Conservation (phyloP, 2,329 filamentous ascomycete genomes). For the Hypoxylon sp. region DNA sequence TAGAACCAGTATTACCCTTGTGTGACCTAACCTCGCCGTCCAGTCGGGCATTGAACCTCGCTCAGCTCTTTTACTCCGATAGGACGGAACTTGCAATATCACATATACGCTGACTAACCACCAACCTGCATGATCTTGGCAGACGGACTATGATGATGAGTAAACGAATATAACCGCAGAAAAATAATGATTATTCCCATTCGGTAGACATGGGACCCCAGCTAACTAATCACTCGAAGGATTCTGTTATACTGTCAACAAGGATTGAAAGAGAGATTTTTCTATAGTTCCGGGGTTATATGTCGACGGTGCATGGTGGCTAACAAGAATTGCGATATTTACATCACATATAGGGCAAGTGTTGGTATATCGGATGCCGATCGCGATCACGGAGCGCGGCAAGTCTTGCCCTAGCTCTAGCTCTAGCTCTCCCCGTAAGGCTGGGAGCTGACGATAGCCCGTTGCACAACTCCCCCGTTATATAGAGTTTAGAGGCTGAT, state of each 20-base stretch:
- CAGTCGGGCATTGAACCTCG: not conserved
- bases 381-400: not conserved
- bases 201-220: not conserved
- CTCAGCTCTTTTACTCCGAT: constrained; percentile 1
- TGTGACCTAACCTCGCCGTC: not conserved
- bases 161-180: not conserved
- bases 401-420: not conserved
- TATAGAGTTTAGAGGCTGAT: constrained; percentile 11
- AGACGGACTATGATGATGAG: not conserved
- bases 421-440: not conserved
- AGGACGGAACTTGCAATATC: not conserved
- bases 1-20: not conserved
- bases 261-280: not conserved
- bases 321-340: not conserved
- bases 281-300: too few relatives aligned
- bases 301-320: too few relatives aligned
- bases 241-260: constrained; percentile 1
- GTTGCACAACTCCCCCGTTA: not conserved
- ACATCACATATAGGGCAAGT: not conserved
- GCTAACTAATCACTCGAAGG: not conserved
- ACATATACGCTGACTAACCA: not conserved
- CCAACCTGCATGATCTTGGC: not conserved
- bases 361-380: not conserved
- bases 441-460: not conserved
- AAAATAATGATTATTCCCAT: not conserved